Evolutionary conservation across 2,329 filamentous ascomycete genomes (phyloP).

Genomic region (Xylariaceae sp.): DNA sequence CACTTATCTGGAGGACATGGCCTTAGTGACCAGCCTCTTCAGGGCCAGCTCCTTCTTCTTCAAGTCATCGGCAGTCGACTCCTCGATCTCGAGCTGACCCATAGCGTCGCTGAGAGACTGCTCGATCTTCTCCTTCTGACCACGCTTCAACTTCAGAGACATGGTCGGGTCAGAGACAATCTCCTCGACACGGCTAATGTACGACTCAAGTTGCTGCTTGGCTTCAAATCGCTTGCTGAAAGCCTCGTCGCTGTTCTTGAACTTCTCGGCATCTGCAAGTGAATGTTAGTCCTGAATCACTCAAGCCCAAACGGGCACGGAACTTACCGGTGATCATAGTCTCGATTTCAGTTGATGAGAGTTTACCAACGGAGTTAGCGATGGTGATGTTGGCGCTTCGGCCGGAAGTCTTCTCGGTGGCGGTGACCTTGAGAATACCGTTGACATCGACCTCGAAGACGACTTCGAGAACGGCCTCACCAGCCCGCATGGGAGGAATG

Average conservation of each 20-base stretch:
- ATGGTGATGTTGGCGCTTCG: conserved; percentile 99
- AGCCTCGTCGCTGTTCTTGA: conserved; percentile 96
- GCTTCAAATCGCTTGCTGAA: conserved; percentile 99
- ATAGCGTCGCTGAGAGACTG: conserved; percentile 95
- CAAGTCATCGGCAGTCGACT: conserved; percentile 87
- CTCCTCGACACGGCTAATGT: conserved; percentile 98
- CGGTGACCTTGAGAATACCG: conserved; percentile 99
- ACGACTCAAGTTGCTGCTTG: conserved; percentile 98
- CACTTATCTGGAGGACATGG: conserved; percentile 85
- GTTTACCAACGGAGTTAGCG: conserved; percentile 98
- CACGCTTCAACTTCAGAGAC: conserved; percentile 97
- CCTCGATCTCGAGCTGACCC: conserved; percentile 94
- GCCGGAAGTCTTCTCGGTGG: conserved; percentile 97
- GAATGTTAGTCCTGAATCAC: conserved; percentile 17
- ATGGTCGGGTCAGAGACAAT: conserved; percentile 96
- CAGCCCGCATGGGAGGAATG: conserved; percentile 84
- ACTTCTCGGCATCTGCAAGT: conserved; percentile 82
- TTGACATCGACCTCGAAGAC: conserved; percentile 99
- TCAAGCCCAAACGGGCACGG: background rate
- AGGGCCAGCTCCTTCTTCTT: conserved; percentile 99
- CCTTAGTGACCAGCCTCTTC: conserved; percentile 98
- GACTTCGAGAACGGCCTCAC: conserved; percentile 94
- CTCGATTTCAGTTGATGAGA: conserved; percentile 92
- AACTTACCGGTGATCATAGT: conserved; percentile 85
- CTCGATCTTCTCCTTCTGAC: conserved; percentile 99